These are phyloP conservation scores for Thalia dealbata DNA, from an alignment of 176 grass and related monocot species.

Conservation along the genomic window DNA sequence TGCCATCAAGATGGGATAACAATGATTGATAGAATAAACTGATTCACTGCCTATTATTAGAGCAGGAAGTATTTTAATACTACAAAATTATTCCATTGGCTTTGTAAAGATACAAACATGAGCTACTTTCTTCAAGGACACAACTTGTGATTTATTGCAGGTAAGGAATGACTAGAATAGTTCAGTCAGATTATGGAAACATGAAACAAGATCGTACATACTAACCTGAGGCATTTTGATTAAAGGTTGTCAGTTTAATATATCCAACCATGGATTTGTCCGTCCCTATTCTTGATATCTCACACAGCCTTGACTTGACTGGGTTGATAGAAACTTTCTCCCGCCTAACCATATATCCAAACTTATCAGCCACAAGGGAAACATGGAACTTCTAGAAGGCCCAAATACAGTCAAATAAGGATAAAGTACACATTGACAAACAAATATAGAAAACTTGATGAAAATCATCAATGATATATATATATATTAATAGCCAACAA, in stretches of 20 bases:
- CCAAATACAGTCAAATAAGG: slow-evolving; percentile 5
- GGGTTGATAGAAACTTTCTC: slow-evolving; percentile 71
- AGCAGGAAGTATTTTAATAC: background rate
- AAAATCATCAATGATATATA: background rate
- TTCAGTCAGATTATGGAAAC: background rate
- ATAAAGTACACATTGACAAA: slow-evolving; percentile 1
- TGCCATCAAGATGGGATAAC: background rate
- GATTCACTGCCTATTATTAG: background rate
- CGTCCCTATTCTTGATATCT: slow-evolving; percentile 54
- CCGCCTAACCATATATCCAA: slow-evolving; percentile 37
- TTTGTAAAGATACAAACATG: background rate
- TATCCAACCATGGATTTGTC: slow-evolving; percentile 77
- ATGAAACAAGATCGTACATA: background rate
- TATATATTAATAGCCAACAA: slow-evolving; percentile 14
- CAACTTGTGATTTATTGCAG: background rate
- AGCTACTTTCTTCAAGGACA: background rate
- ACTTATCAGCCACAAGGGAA: background rate
- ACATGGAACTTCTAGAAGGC: background rate
- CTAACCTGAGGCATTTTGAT: slow-evolving; percentile 92
- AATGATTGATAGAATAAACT: background rate
- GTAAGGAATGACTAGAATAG: background rate
- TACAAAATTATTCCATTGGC: background rate
- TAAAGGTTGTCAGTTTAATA: slow-evolving; percentile 98
- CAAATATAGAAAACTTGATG: background rate
- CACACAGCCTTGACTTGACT: slow-evolving; percentile 77